Evolutionary conservation across 139 green algal genomes (phyloP).

Genomic region (Haematococcus sp.): DNA sequence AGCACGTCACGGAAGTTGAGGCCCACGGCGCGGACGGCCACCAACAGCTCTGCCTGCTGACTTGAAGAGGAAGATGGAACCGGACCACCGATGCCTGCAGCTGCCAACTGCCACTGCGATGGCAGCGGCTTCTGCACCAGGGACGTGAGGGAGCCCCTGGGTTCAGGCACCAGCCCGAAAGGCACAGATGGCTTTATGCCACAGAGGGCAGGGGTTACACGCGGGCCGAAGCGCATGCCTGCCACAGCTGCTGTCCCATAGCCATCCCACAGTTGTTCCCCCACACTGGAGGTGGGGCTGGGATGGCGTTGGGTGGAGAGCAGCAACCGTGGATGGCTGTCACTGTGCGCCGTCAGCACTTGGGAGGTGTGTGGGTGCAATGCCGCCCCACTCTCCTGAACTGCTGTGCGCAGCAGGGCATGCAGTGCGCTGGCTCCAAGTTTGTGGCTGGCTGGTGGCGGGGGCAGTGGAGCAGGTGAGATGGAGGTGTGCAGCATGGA

Average conservation of each 20-base stretch:
- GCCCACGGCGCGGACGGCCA: slow-evolving; percentile 59
- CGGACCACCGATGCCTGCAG: neutral
- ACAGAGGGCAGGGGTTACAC: neutral
- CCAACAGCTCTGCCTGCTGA: slow-evolving; percentile 22
- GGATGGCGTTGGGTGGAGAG: no score
- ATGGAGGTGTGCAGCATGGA: neutral
- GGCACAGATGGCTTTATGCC: neutral
- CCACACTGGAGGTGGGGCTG: no score
- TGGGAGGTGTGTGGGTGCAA: neutral
- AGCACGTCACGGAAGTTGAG: slow-evolving; percentile 78
- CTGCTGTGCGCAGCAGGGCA: slow-evolving; percentile 16
- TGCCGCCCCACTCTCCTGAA: slow-evolving; percentile 9
- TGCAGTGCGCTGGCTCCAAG: slow-evolving; percentile 3
- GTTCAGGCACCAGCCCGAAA: slow-evolving; percentile 33
- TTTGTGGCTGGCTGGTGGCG: neutral
- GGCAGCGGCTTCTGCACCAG: slow-evolving; percentile 36
- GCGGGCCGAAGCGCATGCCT: neutral
- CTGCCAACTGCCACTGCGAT: neutral
- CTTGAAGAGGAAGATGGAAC: neutral
- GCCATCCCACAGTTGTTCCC: no score
- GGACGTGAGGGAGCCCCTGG: slow-evolving; percentile 46
- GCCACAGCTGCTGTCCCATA: no score
- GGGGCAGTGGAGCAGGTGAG: neutral
- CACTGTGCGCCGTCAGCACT: no score
- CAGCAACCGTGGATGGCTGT: no score